Percentiles rank a stretch among this genome's conserved stretches.
Evolutionary conservation across 2,329 filamentous ascomycete genomes (phyloP).

Genomic region (Colletotrichum tanaceti): DNA sequence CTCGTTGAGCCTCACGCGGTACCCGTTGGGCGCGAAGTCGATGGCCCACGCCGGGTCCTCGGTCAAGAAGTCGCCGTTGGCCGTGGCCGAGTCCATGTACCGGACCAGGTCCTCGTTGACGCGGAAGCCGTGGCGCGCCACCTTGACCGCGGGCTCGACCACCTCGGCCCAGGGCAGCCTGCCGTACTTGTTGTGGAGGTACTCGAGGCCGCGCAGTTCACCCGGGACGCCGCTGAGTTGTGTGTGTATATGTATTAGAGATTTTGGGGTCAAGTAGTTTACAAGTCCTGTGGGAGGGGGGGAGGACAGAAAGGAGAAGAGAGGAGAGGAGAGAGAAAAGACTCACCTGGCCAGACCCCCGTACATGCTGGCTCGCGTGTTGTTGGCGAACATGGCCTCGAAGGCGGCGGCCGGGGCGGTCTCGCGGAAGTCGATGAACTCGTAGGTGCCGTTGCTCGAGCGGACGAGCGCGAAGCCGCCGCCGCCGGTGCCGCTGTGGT

Average conservation of each 20-base stretch:
- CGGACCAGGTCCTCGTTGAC: constrained; percentile 77
- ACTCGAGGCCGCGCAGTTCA: constrained; percentile 78
- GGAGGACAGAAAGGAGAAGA: no score
- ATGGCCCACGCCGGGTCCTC: constrained; percentile 81
- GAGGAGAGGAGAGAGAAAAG: constrained; percentile 46
- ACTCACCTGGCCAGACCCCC: constrained; percentile 79
- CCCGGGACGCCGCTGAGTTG: constrained; percentile 70
- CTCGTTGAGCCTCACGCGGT: constrained; percentile 73
- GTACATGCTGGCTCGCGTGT: constrained; percentile 70
- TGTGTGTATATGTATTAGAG: no score
- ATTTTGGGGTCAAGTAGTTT: no score
- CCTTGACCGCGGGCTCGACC: constrained; percentile 75
- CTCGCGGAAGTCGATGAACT: constrained; percentile 88
- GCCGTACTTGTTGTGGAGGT: constrained; percentile 77
- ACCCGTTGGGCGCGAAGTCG: constrained; percentile 85
- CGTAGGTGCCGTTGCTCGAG: constrained; percentile 72
- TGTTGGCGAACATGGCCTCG: constrained; percentile 83
- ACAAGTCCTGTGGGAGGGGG: no score
- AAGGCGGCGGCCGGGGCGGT: constrained; percentile 82
- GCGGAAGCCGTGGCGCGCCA: constrained; percentile 78
- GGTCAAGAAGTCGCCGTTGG: constrained; percentile 71
- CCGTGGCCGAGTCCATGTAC: constrained; percentile 69
- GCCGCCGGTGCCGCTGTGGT: constrained; percentile 78
- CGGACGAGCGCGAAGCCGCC: constrained; percentile 84
- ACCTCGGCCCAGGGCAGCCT: constrained; percentile 73